A percentile compares a stretch with the other conserved stretches of the same genome.
Evolutionary conservation across 2,329 filamentous ascomycete genomes (phyloP).

Genomic region (Calonectria multiphialidica): DNA sequence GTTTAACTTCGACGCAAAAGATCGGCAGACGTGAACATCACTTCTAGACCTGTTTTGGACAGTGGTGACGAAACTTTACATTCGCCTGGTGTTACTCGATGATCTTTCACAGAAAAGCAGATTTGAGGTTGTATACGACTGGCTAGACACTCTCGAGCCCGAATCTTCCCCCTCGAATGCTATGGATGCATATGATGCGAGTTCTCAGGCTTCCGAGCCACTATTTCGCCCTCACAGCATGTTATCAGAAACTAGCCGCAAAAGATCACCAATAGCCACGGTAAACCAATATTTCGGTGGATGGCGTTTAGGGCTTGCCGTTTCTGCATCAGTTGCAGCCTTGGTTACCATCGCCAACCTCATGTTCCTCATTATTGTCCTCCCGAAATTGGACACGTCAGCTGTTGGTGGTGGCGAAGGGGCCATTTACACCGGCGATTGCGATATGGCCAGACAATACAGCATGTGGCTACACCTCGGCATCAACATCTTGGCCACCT

Average conservation of each 20-base stretch:
- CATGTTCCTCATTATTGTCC: not conserved
- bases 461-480: not conserved
- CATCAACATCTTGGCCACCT: not conserved
- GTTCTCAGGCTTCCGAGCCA: too few relatives aligned
- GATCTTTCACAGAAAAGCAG: too few relatives aligned
- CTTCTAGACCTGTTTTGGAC: too few relatives aligned
- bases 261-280: not conserved
- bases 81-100: too few relatives aligned
- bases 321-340: not conserved
- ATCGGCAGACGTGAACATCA: too few relatives aligned
- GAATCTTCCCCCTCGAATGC: too few relatives aligned
- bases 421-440: not conserved
- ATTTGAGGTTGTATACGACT: too few relatives aligned
- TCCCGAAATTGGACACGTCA: not conserved
- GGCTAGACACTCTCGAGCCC: too few relatives aligned
- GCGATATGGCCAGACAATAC: not conserved
- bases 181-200: too few relatives aligned
- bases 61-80: too few relatives aligned
- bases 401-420: not conserved
- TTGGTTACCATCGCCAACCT: not conserved
- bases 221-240: not conserved
- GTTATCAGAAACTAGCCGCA: not conserved
- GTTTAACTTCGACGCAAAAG: too few relatives aligned
- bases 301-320: not conserved
- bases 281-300: not conserved